phyloP scores from a whole-genome alignment of 139 green algal genomes.

The Coccomyxa sp. region DNA sequence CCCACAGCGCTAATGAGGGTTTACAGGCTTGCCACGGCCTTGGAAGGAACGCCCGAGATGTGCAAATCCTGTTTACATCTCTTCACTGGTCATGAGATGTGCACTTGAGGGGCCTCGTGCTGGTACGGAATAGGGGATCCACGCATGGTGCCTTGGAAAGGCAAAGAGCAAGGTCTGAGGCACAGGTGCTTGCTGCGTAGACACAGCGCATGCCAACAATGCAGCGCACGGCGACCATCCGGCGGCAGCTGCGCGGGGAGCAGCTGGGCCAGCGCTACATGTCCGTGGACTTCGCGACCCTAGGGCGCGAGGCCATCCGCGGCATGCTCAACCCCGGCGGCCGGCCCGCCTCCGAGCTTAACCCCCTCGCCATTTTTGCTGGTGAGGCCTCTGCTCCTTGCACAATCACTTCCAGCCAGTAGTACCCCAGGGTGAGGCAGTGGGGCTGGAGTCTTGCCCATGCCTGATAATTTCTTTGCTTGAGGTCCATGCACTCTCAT shows the following conservation, averaged over 20 bases:
- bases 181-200: no score
- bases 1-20: no score
- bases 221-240: background rate
- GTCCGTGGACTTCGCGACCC: background rate
- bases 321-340: background rate
- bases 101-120: background rate
- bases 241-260: background rate
- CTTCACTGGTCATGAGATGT: no score
- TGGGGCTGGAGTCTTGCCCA: no score
- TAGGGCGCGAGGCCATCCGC: background rate
- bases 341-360: background rate
- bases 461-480: no score
- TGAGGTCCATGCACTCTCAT: background rate
- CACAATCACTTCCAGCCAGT: background rate
- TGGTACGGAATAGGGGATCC: no score
- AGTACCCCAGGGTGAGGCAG: no score
- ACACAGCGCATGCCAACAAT: no score
- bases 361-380: background rate
- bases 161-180: no score
- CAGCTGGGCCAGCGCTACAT: background rate
- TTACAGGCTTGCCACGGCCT: no score
- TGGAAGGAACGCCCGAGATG: background rate
- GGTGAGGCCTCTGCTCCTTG: background rate
- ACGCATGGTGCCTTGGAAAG: no score
- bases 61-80: background rate